These are phyloP conservation scores for Leptomonas pyrrhocoris DNA, from an alignment of 208 protist genomes.

Conservation along the genomic window DNA sequence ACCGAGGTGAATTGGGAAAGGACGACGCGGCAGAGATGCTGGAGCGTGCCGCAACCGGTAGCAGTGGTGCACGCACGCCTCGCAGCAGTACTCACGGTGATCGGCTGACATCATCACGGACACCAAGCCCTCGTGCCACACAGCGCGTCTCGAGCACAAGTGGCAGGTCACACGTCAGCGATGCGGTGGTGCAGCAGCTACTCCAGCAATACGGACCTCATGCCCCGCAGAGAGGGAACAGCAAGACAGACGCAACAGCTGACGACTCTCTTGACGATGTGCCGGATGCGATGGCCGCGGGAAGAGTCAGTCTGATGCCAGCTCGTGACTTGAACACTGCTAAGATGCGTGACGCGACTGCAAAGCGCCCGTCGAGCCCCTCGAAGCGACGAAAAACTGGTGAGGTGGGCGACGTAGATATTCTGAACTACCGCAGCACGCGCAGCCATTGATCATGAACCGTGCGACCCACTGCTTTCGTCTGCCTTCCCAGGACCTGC, in stretches of 20 bases:
- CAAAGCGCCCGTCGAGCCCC: neutral
- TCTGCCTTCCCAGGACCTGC: too few species aligned
- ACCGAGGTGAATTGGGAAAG: neutral
- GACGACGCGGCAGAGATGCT: neutral
- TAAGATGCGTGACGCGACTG: neutral
- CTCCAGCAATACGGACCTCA: neutral
- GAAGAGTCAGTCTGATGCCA: neutral
- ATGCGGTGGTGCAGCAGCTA: slow-evolving; percentile 19
- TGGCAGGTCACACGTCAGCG: slow-evolving; percentile 11
- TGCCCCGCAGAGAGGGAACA: neutral
- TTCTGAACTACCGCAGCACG: slow-evolving; percentile 24
- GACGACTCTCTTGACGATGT: neutral
- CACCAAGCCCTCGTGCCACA: neutral
- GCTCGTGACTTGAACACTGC: neutral
- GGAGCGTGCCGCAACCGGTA: too few species aligned
- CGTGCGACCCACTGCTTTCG: too few species aligned
- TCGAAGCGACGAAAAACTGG: neutral
- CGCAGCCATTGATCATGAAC: neutral
- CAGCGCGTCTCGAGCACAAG: neutral
- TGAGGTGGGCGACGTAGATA: slow-evolving; percentile 15
- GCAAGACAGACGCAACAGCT: too few species aligned
- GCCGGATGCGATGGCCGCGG: neutral
- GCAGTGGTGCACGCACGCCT: too few species aligned
- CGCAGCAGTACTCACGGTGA: too few species aligned
- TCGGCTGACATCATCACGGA: neutral